Evolutionary conservation across 1,139 yeast genomes (phyloP), one percentile per base, ranked within the genome.

Genomic region (Waltiozyma sp.): DNA sequence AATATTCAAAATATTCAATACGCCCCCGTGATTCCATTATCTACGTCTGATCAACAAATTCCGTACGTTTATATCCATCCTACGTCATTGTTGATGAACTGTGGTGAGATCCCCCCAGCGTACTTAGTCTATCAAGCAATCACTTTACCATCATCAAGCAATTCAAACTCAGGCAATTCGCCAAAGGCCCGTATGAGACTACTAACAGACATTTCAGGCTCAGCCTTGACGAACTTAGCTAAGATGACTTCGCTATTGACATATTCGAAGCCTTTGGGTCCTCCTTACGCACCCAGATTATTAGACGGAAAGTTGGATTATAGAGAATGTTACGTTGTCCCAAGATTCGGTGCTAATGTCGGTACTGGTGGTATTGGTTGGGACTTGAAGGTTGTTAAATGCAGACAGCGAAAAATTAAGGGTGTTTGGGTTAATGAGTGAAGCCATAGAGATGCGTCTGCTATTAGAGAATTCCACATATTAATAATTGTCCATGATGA

Each of bases 331-430:
- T 88, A 87, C 63, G 96, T 89, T 21, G 81, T 88, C 39, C 97
- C 97, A 1, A 65, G 96, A 44, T 79, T 85, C 58, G 97, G 97
- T 11, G 89, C 95, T 11, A 73, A 80, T 8, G 69, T 82, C 38
- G 94, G 95, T 4, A 73, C 80, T 33, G 95, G 95, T 26, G 86
- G 88, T 21, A 72, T 84, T 24, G 96, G 96, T 10, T 89, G 96
- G 95, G 96, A 89, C 55, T 64, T 89, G 41, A 95, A 95, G 5
- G 95, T 87, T 1, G 67, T 80, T 24, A 82, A 86, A 58, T 93
- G 88, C 1, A 67, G 67, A 2, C 96, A 89, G 58, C 70, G 68
- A 47, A 85, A 64, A 41, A 60, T 66, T 14, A 59, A 66, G 37
- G 91, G 91, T 1, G 63, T 63, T 24, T 83, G 94, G 93, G 65